Percentiles rank a stretch among this genome's conserved stretches.
phyloP scores from a whole-genome alignment of 768 basidiomycete species.

The Termitomyces sp. region DNA sequence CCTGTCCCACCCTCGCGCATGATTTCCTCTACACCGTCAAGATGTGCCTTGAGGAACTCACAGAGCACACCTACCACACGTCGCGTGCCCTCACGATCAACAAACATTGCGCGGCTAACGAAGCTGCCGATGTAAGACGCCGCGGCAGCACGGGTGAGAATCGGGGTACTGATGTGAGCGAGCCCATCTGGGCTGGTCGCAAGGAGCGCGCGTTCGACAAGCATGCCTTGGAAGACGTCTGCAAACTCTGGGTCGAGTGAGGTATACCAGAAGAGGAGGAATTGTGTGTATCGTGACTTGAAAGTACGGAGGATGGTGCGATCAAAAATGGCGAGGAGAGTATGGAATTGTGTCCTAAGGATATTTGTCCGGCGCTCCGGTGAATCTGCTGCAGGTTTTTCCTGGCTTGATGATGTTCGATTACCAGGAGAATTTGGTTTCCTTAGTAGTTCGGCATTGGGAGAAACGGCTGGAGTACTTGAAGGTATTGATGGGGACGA shows the following conservation, averaged over 20 bases:
- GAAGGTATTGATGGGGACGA: constrained; percentile 25
- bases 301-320: constrained; percentile 92
- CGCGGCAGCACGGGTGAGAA: constrained; percentile 86
- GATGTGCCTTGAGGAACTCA: constrained; percentile 71
- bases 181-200: constrained; percentile 12
- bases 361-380: constrained; percentile 25
- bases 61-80: constrained; percentile 83
- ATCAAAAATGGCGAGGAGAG: constrained; percentile 91
- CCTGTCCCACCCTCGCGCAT: constrained; percentile 33
- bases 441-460: constrained; percentile 16
- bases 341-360: constrained; percentile 70
- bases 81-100: constrained; percentile 71
- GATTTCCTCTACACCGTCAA: constrained; percentile 65
- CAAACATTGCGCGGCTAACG: constrained; percentile 85
- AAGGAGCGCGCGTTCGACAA: constrained; percentile 88
- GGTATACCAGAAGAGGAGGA: constrained; percentile 93
- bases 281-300: constrained; percentile 96
- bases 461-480: constrained; percentile 11
- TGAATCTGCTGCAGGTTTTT: constrained; percentile 9
- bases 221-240: constrained; percentile 91
- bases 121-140: constrained; percentile 92
- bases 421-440: constrained; percentile 12
- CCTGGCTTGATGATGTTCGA: constrained; percentile 4
- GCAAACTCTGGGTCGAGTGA: constrained; percentile 87
- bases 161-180: constrained; percentile 39